Base-by-base conservation (phyloP, 164 flowering plant genomes). In the Sextonia rubra region DNA sequence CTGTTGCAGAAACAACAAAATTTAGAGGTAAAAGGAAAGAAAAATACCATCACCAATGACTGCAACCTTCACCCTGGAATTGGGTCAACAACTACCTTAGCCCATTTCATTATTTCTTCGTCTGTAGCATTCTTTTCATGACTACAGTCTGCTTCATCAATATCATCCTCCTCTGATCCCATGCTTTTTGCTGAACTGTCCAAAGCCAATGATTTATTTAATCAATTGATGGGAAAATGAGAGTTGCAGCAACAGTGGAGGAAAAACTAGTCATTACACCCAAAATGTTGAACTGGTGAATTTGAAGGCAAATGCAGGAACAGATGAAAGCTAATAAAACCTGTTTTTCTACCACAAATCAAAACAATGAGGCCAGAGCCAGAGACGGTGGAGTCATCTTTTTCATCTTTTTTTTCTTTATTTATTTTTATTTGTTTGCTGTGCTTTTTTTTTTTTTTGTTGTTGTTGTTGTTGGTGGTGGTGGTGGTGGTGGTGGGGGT, bases 111-210 rank as follows among this genome's bases (percentile, higher is more conserved):
- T 64, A 88, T 73, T 32, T 82, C 69, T 58, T 87, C 86, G 75
- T 84, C 86, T 29, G 84, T 80, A 26, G 67, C 73, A 73, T 84
- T 85, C 32, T 74, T 82, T 26, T 81, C 88, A 64, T 17, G 32
- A 60, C 75, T 80, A 25, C 76, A 60, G 64, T 75, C 81, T 60
- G 72, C 62, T 37, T 86, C 91, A 72, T 84, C 89, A 30, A 23
- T 20, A 71, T 87, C 91, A 47, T 88, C 94, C 67, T 89, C 98
- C 69, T 89, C 95, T 64, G 90, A 87, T 60, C 75, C 86, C 75
- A 80, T 66, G 80, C 94, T 86, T 89, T 86, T 91, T 55, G 73
- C 96, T 87, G 97, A 87, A 87, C 99, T 92, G 98, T 83, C 90
- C 85, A 81, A 72, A 80, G 63, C 80, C 73, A 76, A 78, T 26